These are phyloP conservation scores for Magnusiomyces starmeri DNA, from an alignment of 1,139 yeast species.

Conservation along the genomic window DNA sequence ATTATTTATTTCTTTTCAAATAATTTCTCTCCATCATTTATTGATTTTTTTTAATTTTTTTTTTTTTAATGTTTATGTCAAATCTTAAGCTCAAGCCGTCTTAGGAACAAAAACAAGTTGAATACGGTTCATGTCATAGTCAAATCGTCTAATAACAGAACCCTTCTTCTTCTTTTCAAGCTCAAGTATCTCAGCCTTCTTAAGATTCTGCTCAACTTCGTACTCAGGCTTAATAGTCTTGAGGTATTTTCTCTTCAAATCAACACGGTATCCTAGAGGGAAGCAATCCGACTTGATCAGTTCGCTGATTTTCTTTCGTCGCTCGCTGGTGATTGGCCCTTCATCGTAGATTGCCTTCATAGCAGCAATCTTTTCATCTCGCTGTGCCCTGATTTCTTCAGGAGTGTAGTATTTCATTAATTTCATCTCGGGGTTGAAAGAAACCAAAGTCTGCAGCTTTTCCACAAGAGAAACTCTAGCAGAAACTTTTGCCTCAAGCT, in stretches of 20 bases:
- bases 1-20: too few species aligned
- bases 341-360: constrained; percentile 10
- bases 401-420: constrained; percentile 20
- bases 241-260: constrained; percentile 37
- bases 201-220: constrained; percentile 23
- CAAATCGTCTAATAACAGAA: constrained; percentile 42
- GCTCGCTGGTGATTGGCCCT: constrained; percentile 15
- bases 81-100: too few species aligned
- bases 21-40: too few species aligned
- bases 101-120: constrained; percentile 30
- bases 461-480: constrained; percentile 31
- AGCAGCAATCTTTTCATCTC: constrained; percentile 27
- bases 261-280: constrained; percentile 36
- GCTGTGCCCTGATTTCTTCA: constrained; percentile 33
- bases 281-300: constrained; percentile 30
- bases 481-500: constrained; percentile 29
- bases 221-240: constrained; percentile 35
- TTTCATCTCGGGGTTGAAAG: constrained; percentile 23
- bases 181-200: constrained; percentile 23
- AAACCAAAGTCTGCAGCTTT: constrained; percentile 21
- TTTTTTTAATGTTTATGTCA: too few species aligned
- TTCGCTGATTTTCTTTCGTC: constrained; percentile 16
- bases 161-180: constrained; percentile 25
- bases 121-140: constrained; percentile 40
- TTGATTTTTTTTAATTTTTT: too few species aligned